These are phyloP conservation scores for Linum trigynum DNA, from an alignment of 345 rosid species.

Conservation along the genomic window DNA sequence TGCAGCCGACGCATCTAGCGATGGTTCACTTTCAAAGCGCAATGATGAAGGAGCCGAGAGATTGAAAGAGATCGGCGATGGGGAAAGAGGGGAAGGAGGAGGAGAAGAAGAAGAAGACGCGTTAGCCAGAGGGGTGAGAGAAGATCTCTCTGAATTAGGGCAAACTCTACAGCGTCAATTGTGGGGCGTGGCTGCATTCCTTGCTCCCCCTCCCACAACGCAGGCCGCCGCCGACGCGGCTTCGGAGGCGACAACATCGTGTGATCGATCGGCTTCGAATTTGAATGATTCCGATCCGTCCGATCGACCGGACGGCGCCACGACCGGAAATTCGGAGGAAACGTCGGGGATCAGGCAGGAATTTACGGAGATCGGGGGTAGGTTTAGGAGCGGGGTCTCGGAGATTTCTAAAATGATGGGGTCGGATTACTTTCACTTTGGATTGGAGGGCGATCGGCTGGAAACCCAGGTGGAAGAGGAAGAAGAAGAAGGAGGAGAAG, in stretches of 20 bases:
- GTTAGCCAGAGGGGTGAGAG: constrained; percentile 68
- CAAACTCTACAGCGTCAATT: constrained; percentile 66
- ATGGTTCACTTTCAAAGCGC: constrained; percentile 14
- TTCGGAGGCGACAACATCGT: neutral
- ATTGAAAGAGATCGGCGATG: constrained; percentile 9
- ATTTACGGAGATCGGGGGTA: constrained; percentile 39
- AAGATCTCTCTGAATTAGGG: constrained; percentile 66
- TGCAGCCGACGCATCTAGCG: constrained; percentile 6
- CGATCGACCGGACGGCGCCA: constrained; percentile 15
- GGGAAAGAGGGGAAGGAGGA: neutral
- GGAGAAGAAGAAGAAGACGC: constrained; percentile 17
- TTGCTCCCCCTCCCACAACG: constrained; percentile 40
- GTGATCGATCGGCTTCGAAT: constrained; percentile 15
- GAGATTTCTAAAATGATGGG: constrained; percentile 36
- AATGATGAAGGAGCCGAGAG: constrained; percentile 13
- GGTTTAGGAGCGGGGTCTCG: constrained; percentile 28
- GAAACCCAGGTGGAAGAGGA: constrained; percentile 12
- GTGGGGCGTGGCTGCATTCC: constrained; percentile 92
- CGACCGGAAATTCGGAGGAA: constrained; percentile 15
- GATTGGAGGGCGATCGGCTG: constrained; percentile 30
- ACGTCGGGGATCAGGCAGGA: constrained; percentile 8
- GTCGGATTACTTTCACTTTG: constrained; percentile 33
- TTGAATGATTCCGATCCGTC: constrained; percentile 17
- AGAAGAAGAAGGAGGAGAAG: constrained; percentile 19
- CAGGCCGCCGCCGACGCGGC: too few relatives aligned